These are phyloP conservation scores for Lepiota venenata DNA, from an alignment of 768 basidiomycete species.

Conservation along the genomic window DNA sequence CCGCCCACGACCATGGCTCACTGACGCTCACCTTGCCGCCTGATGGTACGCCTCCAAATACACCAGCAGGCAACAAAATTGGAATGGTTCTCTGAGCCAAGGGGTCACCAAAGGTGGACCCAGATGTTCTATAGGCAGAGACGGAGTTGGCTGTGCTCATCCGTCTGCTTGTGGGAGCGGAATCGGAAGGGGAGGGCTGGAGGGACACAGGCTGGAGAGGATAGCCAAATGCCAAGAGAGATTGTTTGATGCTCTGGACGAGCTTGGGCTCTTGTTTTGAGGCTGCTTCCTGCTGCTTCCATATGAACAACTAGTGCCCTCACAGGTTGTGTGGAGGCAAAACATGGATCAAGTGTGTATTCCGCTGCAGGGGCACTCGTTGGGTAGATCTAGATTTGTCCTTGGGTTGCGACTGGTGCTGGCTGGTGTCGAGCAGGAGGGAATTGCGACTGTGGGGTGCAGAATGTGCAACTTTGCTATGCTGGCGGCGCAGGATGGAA, in stretches of 20 bases:
- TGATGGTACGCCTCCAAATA: conserved; percentile 11
- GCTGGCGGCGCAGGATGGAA: conserved; percentile 3
- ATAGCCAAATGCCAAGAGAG: too few species aligned
- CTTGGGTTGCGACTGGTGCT: too few species aligned
- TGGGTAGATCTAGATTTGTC: too few species aligned
- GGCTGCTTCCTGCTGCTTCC: conserved; percentile 1
- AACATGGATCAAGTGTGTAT: too few species aligned
- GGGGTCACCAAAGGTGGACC: not conserved
- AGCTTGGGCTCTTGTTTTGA: conserved; percentile 25
- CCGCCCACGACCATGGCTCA: conserved; percentile 19
- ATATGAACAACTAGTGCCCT: not conserved
- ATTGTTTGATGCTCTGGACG: conserved; percentile 35
- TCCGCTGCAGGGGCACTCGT: too few species aligned
- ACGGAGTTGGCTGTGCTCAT: not conserved
- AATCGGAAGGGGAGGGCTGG: too few species aligned
- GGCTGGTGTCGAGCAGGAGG: not conserved
- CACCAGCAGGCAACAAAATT: conserved; percentile 21
- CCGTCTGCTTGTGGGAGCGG: conserved; percentile 2
- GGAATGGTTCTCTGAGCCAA: conserved; percentile 16
- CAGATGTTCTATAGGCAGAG: not conserved
- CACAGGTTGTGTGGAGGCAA: conserved; percentile 16
- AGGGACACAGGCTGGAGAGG: too few species aligned
- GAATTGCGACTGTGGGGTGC: not conserved
- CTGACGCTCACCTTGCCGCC: conserved; percentile 22
- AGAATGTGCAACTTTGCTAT: not conserved